Percentiles rank a stretch among this genome's conserved stretches.
These are phyloP conservation scores for Vigna radiata DNA, from an alignment of 306 rosid species.

Conservation along the genomic window DNA sequence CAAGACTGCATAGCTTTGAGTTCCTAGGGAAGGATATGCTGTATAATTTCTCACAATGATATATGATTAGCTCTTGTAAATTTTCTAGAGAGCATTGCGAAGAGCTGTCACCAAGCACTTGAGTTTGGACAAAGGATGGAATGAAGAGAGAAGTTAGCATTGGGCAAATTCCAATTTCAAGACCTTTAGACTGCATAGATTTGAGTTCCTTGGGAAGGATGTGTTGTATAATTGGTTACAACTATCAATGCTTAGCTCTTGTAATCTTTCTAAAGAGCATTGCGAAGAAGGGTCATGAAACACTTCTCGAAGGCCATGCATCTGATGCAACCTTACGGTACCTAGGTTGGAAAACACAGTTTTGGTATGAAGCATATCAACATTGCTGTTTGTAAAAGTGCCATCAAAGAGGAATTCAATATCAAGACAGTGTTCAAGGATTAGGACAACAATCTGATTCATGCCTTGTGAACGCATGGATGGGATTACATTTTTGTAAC, in stretches of 20 bases:
- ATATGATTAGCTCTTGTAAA: constrained; percentile 10
- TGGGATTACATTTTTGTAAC: constrained; percentile 33
- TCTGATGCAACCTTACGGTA: neutral
- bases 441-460: constrained; percentile 21
- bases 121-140: constrained; percentile 8
- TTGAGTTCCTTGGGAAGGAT: constrained; percentile 33
- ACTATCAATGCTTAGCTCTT: neutral
- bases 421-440: neutral
- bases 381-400: neutral
- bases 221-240: constrained; percentile 23
- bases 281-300: neutral
- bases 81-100: constrained; percentile 27
- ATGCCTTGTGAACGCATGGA: constrained; percentile 35
- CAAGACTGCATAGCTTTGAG: constrained; percentile 29
- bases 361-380: too few species aligned
- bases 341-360: neutral
- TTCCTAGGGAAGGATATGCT: constrained; percentile 41
- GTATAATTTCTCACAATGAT: neutral
- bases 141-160: constrained; percentile 8
- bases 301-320: constrained; percentile 5
- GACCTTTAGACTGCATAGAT: constrained; percentile 23
- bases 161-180: too few species aligned
- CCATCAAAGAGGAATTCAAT: constrained; percentile 28
- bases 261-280: constrained; percentile 26
- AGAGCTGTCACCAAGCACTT: neutral